Evolutionary conservation across 805 yeast genomes (phyloP).

Genomic region (Pichia insulana): DNA sequence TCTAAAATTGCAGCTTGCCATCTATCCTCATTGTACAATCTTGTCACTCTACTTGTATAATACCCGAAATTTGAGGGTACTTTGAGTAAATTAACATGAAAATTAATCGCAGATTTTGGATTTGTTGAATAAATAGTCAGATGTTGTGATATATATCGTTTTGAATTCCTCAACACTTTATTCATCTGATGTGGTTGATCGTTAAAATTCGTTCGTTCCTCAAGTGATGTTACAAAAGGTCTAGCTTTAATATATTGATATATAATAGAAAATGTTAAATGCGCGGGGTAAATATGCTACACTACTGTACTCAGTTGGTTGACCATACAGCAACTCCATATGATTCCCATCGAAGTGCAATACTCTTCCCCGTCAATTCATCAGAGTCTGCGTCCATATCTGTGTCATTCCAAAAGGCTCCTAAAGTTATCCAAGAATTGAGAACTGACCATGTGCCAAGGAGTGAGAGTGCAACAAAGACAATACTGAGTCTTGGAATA

Average conservation of each 20-base stretch:
- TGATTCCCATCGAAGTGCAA: background rate
- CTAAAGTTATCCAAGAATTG: constrained; percentile 28
- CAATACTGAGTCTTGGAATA: constrained; percentile 63
- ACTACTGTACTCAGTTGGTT: no score
- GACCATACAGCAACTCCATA: background rate
- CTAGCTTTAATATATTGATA: no score
- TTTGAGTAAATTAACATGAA: constrained; percentile 48
- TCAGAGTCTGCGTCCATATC: constrained; percentile 17
- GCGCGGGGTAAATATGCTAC: no score
- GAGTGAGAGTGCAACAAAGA: constrained; percentile 59
- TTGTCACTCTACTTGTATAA: constrained; percentile 61
- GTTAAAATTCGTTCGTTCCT: no score
- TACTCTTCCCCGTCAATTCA: background rate
- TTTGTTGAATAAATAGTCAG: constrained; percentile 19
- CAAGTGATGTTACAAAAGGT: no score
- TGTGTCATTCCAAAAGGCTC: constrained; percentile 25
- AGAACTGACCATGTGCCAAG: constrained; percentile 62
- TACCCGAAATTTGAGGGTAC: constrained; percentile 79
- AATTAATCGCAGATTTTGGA: constrained; percentile 20
- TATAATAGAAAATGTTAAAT: no score
- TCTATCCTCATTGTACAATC: constrained; percentile 75
- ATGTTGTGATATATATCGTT: constrained; percentile 22
- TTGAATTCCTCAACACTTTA: background rate
- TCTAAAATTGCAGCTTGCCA: constrained; percentile 25
- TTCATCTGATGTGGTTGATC: no score